Conservation (phyloP, 345 rosid genomes). For the Moricandia arvensis region DNA sequence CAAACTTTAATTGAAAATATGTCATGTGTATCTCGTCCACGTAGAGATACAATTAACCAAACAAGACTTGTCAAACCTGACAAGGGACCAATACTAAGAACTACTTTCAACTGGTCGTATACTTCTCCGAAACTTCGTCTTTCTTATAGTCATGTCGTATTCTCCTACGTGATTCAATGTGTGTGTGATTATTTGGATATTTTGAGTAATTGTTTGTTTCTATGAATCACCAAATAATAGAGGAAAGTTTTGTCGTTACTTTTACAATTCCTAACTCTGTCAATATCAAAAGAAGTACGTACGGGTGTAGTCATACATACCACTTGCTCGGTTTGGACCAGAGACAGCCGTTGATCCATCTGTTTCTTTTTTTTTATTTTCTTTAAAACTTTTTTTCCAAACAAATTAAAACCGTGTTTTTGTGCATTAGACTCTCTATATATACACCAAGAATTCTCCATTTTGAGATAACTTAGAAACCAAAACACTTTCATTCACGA, state of each 20-base stretch:
- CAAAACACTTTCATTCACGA: constrained; percentile 8
- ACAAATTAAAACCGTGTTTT: constrained; percentile 36
- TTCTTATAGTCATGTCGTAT: constrained; percentile 8
- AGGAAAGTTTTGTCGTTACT: constrained; percentile 11
- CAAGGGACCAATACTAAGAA: neutral
- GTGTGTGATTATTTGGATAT: neutral
- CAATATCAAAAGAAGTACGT: constrained; percentile 10
- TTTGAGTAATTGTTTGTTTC: neutral
- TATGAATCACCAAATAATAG: constrained; percentile 19
- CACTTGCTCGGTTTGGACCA: constrained; percentile 23
- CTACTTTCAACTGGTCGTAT: constrained; percentile 1
- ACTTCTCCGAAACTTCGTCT: constrained; percentile 23
- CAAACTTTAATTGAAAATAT: neutral
- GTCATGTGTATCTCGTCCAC: constrained; percentile 17
- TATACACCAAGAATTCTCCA: constrained; percentile 14
- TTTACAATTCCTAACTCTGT: constrained; percentile 16
- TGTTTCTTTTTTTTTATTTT: neutral
- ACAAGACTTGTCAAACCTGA: constrained; percentile 14
- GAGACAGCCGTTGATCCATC: constrained; percentile 25
- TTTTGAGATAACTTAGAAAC: too few species aligned
- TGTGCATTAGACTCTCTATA: constrained; percentile 21
- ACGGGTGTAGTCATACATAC: constrained; percentile 29
- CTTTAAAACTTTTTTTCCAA: neutral
- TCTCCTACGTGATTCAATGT: constrained; percentile 1
- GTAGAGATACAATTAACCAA: constrained; percentile 31